Base-by-base conservation (phyloP, 305 asterid genomes). In the Fraxinus floribunda region DNA sequence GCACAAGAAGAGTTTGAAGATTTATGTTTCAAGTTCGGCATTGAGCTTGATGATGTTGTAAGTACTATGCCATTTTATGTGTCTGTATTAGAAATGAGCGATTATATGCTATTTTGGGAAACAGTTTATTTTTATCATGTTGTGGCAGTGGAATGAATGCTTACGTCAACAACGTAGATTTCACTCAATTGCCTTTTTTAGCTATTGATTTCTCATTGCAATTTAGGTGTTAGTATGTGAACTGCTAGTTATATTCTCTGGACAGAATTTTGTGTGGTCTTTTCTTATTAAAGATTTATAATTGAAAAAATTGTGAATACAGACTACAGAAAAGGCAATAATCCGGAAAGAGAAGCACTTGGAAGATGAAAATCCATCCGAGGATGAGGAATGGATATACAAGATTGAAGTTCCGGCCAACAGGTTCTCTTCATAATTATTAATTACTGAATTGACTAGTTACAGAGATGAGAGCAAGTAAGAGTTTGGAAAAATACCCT, bases 321-420 rank as follows among this genome's bases (percentile, higher is more conserved):
- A 94, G 98, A 94, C 96, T 18, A 92, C 98, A 11, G 98, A 94
- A 76, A 93, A 93, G 78, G 97, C 98, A 70, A 91, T 94, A 71
- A 83, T 92, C 74, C 85, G 98, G 71, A 94, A 94, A 83, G 97
- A 94, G 30, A 26, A 26, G 30, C 30, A 93, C 86, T 75, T 93
- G 89, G 94, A 89, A 3, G 96, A 92, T 18, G 97, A 91, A 77
- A 89, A 86, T 22, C 79, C 87, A 7, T 88, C 91, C 1, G 97
- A 90, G 20, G 94, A 93, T 35, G 97, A 92, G 86, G 97, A 94
- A 83, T 91, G 89, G 1, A 94, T 94, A 5, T 94, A 93, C 90
- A 94, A 94, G 84, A 93, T 94, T 73, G 98, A 94, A 16, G 94
- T 94, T 75, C 97, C 97, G 0, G 98, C 98, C 20, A 94, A 94